Base-by-base conservation (phyloP, 2,329 filamentous ascomycete genomes). In the Monilinia vaccinii-corymbosi region DNA sequence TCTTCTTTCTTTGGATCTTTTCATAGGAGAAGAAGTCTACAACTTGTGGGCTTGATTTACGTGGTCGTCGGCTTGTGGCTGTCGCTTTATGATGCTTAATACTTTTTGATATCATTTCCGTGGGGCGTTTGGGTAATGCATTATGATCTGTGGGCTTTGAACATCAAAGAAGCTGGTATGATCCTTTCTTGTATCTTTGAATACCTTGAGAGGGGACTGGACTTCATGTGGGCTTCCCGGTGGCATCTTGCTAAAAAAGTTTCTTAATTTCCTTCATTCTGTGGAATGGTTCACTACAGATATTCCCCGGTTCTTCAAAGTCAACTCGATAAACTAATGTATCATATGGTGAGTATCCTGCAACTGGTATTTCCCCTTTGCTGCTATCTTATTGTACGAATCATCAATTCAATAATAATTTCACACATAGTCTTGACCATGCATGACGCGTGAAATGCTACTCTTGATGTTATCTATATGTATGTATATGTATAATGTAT, bases 1-100 rank as follows among this genome's bases (percentile, higher is more conserved):
- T 60, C 40, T 55, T n/a, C 31, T 47, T 55, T 44, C 57, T 42
- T 31, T 55, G 50, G 5, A 53, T 32, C 21, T 7, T 42, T 53
- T 53, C 50, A 44, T 42, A 28, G 50, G 36, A 56, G 47, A 23
- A 48, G 28, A 49, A n/a, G 31, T 36, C 56, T 56, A 44, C 68
- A 60, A 69, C 67, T 67, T 71, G 67, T 70, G 68, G 69, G 65
- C 67, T 71, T 70, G 56, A 66, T 69, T 67, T 60, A 61, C 64
- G 67, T 67, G 69, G 68, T 63, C 67, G 65, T 70, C 67, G 70
- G 70, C 70, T 71, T 70, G 69, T 70, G 69, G 70, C 69, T 70
- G 63, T 66, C 60, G 61, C 52, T 25, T 60, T 46, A 32, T 46
- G 62, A 36, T 14, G 34, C 34, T 36, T 36, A 11, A 60, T 60